Conservation (phyloP, 495 filamentous ascomycete species). For the Lasiosphaeris hirsuta region DNA sequence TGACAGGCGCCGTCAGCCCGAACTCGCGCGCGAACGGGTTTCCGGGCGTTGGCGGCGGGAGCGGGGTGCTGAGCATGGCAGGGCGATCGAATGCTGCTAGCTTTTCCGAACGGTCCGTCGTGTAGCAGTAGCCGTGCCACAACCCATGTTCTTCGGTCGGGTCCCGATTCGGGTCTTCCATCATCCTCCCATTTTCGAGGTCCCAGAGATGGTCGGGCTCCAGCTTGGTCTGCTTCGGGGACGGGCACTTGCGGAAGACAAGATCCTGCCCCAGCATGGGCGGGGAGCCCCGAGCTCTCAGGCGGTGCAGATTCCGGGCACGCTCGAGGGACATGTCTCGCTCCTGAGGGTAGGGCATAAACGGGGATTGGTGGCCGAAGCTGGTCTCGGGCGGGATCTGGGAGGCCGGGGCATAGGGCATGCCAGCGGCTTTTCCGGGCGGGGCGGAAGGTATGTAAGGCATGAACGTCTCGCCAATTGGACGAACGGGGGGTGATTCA, state of each 20-base stretch:
- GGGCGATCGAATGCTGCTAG: conserved; percentile 36
- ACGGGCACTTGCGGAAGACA: conserved; percentile 69
- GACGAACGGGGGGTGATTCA: conserved; percentile 26
- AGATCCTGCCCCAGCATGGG: conserved; percentile 83
- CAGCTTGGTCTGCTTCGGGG: conserved; percentile 75
- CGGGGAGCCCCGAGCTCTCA: conserved; percentile 55
- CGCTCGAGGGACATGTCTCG: conserved; percentile 39
- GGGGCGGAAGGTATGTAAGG: conserved; percentile 38
- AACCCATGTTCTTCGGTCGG: conserved; percentile 48
- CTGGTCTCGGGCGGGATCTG: conserved; percentile 30
- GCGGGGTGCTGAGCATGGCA: conserved; percentile 39
- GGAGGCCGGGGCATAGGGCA: conserved; percentile 31
- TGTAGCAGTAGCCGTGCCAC: conserved; percentile 67
- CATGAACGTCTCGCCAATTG: conserved; percentile 37
- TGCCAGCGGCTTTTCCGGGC: conserved; percentile 28
- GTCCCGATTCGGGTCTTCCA: conserved; percentile 48
- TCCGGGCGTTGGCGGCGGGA: conserved; percentile 18
- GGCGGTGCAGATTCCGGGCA: conserved; percentile 31
- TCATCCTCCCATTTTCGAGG: conserved; percentile 24
- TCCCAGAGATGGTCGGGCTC: conserved; percentile 56
- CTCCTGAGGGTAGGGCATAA: conserved; percentile 34
- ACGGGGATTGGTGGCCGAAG: conserved; percentile 32
- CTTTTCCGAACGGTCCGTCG: conserved; percentile 34
- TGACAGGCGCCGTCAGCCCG: conserved; percentile 17
- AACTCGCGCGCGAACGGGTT: conserved; percentile 43